Percentiles rank a stretch among this genome's conserved stretches.
Conservation (phyloP, 371 early-diverging fungal genomes). For the Mucor racemosus region DNA sequence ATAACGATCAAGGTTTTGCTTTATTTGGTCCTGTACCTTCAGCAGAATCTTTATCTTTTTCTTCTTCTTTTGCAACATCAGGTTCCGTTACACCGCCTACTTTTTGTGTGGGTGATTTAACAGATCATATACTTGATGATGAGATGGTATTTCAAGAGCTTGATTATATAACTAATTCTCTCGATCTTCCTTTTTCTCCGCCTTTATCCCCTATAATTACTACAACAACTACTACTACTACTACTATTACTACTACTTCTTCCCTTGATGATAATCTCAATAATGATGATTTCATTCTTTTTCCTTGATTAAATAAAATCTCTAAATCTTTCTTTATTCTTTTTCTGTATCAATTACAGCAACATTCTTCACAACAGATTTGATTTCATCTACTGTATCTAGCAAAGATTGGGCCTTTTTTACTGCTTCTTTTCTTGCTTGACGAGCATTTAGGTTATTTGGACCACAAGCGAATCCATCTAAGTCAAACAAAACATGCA, state of each 20-base stretch:
- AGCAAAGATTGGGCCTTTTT: slow-evolving; percentile 24
- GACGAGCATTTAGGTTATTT: slow-evolving; percentile 21
- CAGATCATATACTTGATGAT: slow-evolving; percentile 16
- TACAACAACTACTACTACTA: background rate
- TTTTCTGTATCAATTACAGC: background rate
- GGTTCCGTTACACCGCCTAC: background rate
- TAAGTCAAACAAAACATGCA: slow-evolving; percentile 33
- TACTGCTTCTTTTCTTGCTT: slow-evolving; percentile 25
- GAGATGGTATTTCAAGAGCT: slow-evolving; percentile 24
- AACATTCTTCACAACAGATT: slow-evolving; percentile 25
- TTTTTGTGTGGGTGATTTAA: background rate
- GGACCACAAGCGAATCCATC: slow-evolving; percentile 23
- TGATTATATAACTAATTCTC: slow-evolving; percentile 12
- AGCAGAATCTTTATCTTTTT: background rate
- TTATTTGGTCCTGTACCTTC: slow-evolving; percentile 20
- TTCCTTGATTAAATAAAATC: slow-evolving; percentile 19
- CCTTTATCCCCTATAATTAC: slow-evolving; percentile 9
- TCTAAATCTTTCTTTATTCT: background rate
- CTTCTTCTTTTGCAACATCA: background rate
- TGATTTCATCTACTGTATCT: slow-evolving; percentile 34
- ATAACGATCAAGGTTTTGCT: slow-evolving; percentile 1
- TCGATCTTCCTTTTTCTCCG: slow-evolving; percentile 14
- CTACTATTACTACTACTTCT: background rate
- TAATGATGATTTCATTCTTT: slow-evolving; percentile 21
- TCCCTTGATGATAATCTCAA: background rate